Evolutionary conservation across 1,284 basidiomycete species (phyloP), one percentile per base, ranked within the genome.

Genomic region (Amylostereum chailletii): DNA sequence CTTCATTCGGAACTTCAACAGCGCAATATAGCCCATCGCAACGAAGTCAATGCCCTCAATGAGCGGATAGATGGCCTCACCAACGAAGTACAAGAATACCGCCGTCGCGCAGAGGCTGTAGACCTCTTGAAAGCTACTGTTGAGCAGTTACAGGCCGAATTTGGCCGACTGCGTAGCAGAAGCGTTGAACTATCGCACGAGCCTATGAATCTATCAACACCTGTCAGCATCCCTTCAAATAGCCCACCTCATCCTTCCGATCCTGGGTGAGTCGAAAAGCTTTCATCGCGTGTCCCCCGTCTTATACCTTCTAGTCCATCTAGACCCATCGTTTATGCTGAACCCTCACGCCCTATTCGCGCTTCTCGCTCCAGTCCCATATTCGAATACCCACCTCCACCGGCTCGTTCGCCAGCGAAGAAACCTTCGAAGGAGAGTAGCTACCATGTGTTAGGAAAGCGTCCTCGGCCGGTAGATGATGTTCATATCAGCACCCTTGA

Each of bases 391-490:
- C 55, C 56, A 10, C 49, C 52, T 10, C 56, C 53, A 11, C 56
- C 55, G n/a, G 51, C 55, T 11, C 46, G 49, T n/a, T 56, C 54
- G 2, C 54, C 55, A 32, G 27, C 46, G 33, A 56, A 56, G 41
- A 47, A 50, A 19, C 40, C 48, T 33, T 51, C 49, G 9, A 47
- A 52, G 26, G 50, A 46, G n/a, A n/a, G 34, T 34, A 38, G 38
- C 5, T 44, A 47, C 9, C 47, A 32, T 32, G 45, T 70, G 30
- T 66, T 82, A 27, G 83, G 84, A 8, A 87, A 86, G 61, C 76
- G 80, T 33, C 73, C 68, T 46, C 71, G 83, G 51, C 77, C 78
- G 53, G 67, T 75, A 2, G 62, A 67, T 10, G 64, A 68, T 11
- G 74, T 70, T 55, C 62, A 66, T 48, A 57, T 68, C 34, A 65